phyloP scores from a whole-genome alignment of 2,329 filamentous ascomycete genomes.

The Colletotrichum coccodes region DNA sequence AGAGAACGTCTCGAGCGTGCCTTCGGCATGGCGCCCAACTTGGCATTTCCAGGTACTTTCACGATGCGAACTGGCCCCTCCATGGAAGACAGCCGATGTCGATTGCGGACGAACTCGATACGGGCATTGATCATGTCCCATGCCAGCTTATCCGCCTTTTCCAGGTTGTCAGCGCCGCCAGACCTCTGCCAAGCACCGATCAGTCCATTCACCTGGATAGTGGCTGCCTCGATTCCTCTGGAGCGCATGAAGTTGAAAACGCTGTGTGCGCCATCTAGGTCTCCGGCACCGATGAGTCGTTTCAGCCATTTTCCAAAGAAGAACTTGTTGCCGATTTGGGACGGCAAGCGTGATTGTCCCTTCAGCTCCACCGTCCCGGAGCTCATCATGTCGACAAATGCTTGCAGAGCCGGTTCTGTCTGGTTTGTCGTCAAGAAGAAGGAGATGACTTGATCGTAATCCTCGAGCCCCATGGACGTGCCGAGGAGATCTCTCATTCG shows the following conservation, averaged over 20 bases:
- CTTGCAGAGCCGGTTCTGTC: conserved; percentile 74
- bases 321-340: conserved; percentile 74
- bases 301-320: conserved; percentile 93
- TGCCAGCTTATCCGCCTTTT: conserved; percentile 74
- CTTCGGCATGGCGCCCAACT: conserved; percentile 52
- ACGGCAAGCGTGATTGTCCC: conserved; percentile 54
- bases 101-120: conserved; percentile 68
- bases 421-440: conserved; percentile 75
- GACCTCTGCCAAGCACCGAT: conserved; percentile 81
- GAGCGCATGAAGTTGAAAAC: conserved; percentile 82
- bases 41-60: conserved; percentile 24
- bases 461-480: conserved; percentile 70
- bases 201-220: conserved; percentile 84
- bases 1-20: conserved; percentile 84
- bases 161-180: conserved; percentile 61
- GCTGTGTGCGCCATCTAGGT: conserved; percentile 75
- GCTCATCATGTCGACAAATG: conserved; percentile 92
- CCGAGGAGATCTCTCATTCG: conserved; percentile 71
- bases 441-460: conserved; percentile 81
- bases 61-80: conserved; percentile 40
- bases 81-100: conserved; percentile 44
- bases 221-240: conserved; percentile 72
- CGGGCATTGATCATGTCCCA: conserved; percentile 82
- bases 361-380: conserved; percentile 62
- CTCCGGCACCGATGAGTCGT: conserved; percentile 77